Evolutionary conservation across 2,329 filamentous ascomycete genomes (phyloP), one percentile per base, ranked within the genome.

Genomic region (Neophaeococcomyces aloes): DNA sequence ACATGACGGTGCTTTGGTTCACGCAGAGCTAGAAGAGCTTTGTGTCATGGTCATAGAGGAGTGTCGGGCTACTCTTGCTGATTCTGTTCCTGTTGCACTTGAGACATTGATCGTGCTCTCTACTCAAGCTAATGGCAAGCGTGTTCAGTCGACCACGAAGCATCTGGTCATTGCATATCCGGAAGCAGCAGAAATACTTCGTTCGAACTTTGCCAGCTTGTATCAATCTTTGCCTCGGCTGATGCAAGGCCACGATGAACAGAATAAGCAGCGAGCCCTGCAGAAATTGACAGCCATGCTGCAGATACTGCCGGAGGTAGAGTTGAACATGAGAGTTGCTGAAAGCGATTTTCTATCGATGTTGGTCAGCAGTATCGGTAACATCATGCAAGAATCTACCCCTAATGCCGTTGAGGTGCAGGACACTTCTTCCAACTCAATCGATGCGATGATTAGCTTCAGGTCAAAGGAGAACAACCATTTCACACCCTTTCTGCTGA

Each of bases 211-310:
- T 1, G 83, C 89, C 59, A 79, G 79, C 41, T 95, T 88, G 87
- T 74, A 88, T 18, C 76, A 78, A 2, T 81, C 85, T 31, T 72
- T 98, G 14, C 81, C 89, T 4, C 76, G 87, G 13, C 64, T 86
- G 11, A 88, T 95, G 78, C 86, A 89, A 59, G 77, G 79, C 7
- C 82, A 79, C 52, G 87, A 96, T 55, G 86, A 94, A 53, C 71
- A 71, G n/a, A 69, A 74, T 21, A 94, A 93, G 59, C 72, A 78
- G 48, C 73, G 75, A 44, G 78, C 81, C 2, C 74, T 96, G 19
- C 73, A 74, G 21, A 85, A 89, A 49, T 73, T 98, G n/a, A 76
- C 81, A 11, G 31, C 31, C 3, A 35, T 30, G 14, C n/a, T 42
- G 19, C 39, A 30, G 15, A 21, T 42, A 14, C 19, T 42, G 6